Conservation (phyloP, 2,329 filamentous ascomycete genomes). For the Pseudopyrenochaeta lycopersici region DNA sequence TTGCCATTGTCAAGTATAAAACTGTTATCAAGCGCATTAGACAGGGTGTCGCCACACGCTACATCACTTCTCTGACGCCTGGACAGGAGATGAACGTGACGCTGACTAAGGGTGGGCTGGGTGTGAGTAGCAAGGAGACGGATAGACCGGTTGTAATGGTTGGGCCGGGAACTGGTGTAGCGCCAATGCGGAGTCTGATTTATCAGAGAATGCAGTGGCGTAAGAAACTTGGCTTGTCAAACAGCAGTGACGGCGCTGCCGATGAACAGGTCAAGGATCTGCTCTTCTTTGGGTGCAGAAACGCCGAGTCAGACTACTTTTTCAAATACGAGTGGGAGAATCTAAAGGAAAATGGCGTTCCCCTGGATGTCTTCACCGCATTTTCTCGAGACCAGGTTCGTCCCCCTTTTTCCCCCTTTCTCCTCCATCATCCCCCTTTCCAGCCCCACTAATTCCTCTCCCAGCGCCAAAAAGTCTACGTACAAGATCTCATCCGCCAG, state of each 20-base stretch:
- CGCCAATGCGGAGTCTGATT: constrained; percentile 83
- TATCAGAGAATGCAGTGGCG: constrained; percentile 69
- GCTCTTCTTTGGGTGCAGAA: constrained; percentile 88
- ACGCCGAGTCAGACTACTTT: constrained; percentile 77
- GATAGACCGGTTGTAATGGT: constrained; percentile 75
- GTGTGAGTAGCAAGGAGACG: constrained; percentile 51
- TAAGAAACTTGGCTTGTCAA: constrained; percentile 14
- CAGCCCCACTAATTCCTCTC: constrained; percentile 3
- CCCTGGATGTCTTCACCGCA: constrained; percentile 66
- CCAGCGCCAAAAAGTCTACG: constrained; percentile 67
- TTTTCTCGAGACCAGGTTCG: constrained; percentile 74
- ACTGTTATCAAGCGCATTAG: constrained; percentile 86
- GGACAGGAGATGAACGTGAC: constrained; percentile 69
- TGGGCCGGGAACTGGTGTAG: constrained; percentile 86
- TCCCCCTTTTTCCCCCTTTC: background rate
- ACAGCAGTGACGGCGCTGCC: background rate
- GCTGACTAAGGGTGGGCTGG: constrained; percentile 62
- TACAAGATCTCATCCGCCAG: constrained; percentile 69
- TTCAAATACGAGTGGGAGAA: constrained; percentile 78
- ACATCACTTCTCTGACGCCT: constrained; percentile 72
- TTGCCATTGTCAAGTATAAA: constrained; percentile 90
- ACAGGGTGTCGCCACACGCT: constrained; percentile 89
- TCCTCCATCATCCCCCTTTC: background rate
- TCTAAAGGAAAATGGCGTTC: constrained; percentile 52
- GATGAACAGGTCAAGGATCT: constrained; percentile 46